A percentile compares a stretch with the other conserved stretches of the same genome.
Evolutionary conservation across 2,329 filamentous ascomycete genomes (phyloP).

Genomic region (Didymella pinodella): DNA sequence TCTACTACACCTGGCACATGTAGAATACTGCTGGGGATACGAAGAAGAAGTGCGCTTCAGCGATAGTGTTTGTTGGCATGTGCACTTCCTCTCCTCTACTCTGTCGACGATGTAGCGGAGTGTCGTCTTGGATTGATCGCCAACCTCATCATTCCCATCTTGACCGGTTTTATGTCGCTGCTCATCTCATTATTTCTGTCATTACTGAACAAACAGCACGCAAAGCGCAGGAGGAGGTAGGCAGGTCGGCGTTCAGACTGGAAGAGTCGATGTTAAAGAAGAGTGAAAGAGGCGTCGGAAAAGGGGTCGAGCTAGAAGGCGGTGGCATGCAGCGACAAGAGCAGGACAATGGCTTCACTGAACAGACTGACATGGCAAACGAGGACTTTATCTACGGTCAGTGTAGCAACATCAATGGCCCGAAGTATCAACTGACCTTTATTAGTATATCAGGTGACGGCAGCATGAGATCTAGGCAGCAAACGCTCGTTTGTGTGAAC

Average conservation of each 20-base stretch:
- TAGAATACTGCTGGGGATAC: not conserved
- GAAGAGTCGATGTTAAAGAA: not conserved
- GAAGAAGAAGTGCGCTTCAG: not conserved
- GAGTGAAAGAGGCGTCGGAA: not conserved
- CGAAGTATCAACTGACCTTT: not conserved
- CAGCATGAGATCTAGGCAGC: not conserved
- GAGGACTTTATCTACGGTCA: not conserved
- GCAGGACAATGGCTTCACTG: not conserved
- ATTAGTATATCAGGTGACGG: not conserved
- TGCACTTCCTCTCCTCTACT: not conserved
- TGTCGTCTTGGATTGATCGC: not conserved
- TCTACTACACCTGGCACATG: not conserved
- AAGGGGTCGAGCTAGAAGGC: not conserved
- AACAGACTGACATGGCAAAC: not conserved
- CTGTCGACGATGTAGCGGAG: not conserved
- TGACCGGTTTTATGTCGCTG: not conserved
- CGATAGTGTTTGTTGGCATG: not conserved
- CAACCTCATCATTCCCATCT: not conserved
- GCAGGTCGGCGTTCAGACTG: not conserved
- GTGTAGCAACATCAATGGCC: not conserved
- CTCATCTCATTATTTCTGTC: not conserved
- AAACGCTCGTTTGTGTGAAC: not conserved
- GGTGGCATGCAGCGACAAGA: not conserved
- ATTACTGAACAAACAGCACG: not conserved
- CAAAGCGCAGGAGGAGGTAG: not conserved